phyloP scores from a whole-genome alignment of 208 protist genomes.

The Crithidia sp. region DNA sequence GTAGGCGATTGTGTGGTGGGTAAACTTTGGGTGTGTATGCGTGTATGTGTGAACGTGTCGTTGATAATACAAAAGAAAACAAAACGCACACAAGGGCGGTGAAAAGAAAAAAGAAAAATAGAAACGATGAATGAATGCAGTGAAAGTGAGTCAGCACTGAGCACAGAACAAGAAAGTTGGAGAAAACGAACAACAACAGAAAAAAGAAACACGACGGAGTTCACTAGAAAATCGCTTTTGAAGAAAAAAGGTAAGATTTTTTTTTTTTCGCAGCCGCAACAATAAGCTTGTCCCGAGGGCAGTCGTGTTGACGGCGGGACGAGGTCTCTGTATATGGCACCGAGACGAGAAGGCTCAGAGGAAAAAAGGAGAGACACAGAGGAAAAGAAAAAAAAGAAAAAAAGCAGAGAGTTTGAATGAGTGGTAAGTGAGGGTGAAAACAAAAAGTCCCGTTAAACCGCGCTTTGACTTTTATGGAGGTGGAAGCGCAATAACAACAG shows the following conservation, averaged over 20 bases:
- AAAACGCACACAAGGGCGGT: background rate
- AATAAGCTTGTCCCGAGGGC: too few species aligned
- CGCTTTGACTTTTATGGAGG: too few species aligned
- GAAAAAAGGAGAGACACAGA: constrained; percentile 10
- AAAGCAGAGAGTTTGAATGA: background rate
- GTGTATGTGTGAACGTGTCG: background rate
- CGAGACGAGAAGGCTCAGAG: background rate
- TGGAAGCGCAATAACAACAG: too few species aligned
- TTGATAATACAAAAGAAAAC: background rate
- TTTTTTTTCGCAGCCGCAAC: too few species aligned
- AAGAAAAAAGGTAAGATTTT: too few species aligned
- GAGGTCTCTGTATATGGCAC: too few species aligned
- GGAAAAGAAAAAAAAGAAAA: constrained; percentile 14
- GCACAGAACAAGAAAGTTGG: background rate
- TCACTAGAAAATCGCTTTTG: too few species aligned
- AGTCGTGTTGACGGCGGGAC: too few species aligned
- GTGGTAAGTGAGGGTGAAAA: too few species aligned
- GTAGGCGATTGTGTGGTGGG: too few species aligned
- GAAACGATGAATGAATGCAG: background rate
- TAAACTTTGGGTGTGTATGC: background rate
- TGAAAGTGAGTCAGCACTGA: background rate
- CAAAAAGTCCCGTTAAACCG: too few species aligned
- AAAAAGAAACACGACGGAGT: background rate
- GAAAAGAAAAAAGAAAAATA: background rate
- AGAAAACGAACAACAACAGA: background rate